These are phyloP conservation scores for Grosmannia clavigera DNA, from an alignment of 2,329 filamentous ascomycete genomes.

Conservation along the genomic window DNA sequence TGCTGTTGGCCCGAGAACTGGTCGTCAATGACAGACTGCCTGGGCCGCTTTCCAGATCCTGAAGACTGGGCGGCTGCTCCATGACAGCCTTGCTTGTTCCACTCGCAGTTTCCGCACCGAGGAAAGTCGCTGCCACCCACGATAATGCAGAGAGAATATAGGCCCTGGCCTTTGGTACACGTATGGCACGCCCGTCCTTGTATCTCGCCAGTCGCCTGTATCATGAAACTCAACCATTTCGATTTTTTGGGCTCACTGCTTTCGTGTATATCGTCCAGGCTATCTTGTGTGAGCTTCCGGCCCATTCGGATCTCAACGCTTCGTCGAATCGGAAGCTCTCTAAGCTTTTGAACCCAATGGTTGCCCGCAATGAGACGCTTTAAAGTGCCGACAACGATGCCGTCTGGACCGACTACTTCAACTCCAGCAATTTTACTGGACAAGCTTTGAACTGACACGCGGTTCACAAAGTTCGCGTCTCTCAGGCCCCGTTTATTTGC, in stretches of 20 bases:
- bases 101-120: conserved; percentile 39
- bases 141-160: conserved; percentile 32
- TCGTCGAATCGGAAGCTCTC: conserved; percentile 25
- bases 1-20: neutral
- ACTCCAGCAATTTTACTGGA: conserved; percentile 12
- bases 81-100: conserved; percentile 25
- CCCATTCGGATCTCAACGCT: conserved; percentile 28
- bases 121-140: conserved; percentile 28
- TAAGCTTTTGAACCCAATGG: conserved; percentile 25
- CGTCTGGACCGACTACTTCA: conserved; percentile 25
- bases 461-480: neutral
- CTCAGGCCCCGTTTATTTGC: neutral
- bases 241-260: conserved; percentile 25
- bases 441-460: neutral
- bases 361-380: conserved; percentile 25
- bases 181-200: conserved; percentile 27
- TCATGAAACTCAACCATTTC: conserved; percentile 36
- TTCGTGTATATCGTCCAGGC: conserved; percentile 28
- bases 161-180: conserved; percentile 29
- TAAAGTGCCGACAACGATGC: conserved; percentile 25
- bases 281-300: conserved; percentile 26
- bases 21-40: neutral
- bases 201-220: conserved; percentile 34
- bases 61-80: conserved; percentile 6
- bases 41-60: neutral